Conservation (phyloP, 495 filamentous ascomycete species). For the Hypoxylon lienhwacheense region DNA sequence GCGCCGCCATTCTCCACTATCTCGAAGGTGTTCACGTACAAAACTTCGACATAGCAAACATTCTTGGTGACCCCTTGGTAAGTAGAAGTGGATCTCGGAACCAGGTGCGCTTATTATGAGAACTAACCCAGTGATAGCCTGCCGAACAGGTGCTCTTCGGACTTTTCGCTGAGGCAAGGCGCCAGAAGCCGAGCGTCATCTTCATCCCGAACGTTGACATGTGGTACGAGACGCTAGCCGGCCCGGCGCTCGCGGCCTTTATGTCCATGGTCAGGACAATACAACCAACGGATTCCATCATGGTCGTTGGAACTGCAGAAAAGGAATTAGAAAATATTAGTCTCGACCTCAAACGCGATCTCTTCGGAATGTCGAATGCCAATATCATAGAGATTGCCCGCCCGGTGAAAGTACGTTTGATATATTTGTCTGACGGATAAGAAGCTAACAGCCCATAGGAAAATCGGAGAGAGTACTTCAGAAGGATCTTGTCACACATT, state of each 20-base stretch:
- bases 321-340: slow-evolving; percentile 55
- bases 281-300: slow-evolving; percentile 81
- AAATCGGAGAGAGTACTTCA: slow-evolving; percentile 76
- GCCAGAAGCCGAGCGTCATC: slow-evolving; percentile 94
- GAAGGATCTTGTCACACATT: slow-evolving; percentile 69
- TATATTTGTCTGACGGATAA: not conserved
- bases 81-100: slow-evolving; percentile 16
- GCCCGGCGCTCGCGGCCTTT: slow-evolving; percentile 73
- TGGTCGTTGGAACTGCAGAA: slow-evolving; percentile 82
- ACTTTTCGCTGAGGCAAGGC: slow-evolving; percentile 85
- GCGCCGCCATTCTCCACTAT: slow-evolving; percentile 81
- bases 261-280: slow-evolving; percentile 73
- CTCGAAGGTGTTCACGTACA: slow-evolving; percentile 94
- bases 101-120: not conserved
- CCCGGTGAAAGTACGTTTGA: slow-evolving; percentile 59
- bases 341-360: slow-evolving; percentile 63
- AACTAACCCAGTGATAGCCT: slow-evolving; percentile 51
- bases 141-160: slow-evolving; percentile 86
- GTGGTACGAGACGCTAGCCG: slow-evolving; percentile 65
- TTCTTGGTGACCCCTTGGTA: slow-evolving; percentile 63
- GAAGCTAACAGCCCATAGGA: slow-evolving; percentile 48
- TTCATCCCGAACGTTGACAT: slow-evolving; percentile 87
- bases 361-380: slow-evolving; percentile 82
- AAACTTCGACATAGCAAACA: slow-evolving; percentile 85
- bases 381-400: slow-evolving; percentile 69